Percentiles rank a stretch among this genome's conserved stretches.
These are phyloP conservation scores for Moricandia arvensis DNA, from an alignment of 345 rosid species.

Conservation along the genomic window DNA sequence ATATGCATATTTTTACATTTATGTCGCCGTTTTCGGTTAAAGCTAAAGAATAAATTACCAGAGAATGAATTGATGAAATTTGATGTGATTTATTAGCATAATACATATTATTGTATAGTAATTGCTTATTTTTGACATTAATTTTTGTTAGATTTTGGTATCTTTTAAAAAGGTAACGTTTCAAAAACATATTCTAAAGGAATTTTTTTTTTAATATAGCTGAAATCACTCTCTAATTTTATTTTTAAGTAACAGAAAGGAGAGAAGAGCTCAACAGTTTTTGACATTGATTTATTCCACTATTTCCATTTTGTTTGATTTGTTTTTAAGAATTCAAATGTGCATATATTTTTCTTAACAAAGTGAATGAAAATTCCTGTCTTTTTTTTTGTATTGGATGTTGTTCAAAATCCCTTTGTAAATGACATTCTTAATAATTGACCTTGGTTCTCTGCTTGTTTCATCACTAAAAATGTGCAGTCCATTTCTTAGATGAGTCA, in stretches of 20 bases:
- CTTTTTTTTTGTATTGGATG: neutral
- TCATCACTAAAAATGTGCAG: neutral
- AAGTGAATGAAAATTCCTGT: neutral
- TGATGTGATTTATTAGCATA: neutral
- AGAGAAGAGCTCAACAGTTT: neutral
- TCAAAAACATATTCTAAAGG: neutral
- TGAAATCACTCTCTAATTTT: neutral
- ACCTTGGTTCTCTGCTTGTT: neutral
- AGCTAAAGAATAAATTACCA: too few species aligned
- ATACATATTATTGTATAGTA: neutral
- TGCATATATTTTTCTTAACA: neutral
- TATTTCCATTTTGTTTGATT: too few species aligned
- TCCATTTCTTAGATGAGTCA: neutral
- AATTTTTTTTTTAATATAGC: too few species aligned
- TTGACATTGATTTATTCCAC: neutral
- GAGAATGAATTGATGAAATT: neutral
- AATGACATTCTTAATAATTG: neutral
- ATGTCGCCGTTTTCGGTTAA: too few species aligned
- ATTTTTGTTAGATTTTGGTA: neutral
- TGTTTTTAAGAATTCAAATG: neutral
- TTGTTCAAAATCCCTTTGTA: neutral
- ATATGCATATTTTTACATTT: neutral
- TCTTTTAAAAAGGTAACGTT: neutral
- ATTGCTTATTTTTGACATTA: neutral
- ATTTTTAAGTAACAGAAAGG: neutral